Percentiles rank a stretch among this genome's conserved stretches.
Evolutionary conservation across 805 yeast species (phyloP).

Genomic region (Myxozyma vanderwaltii): DNA sequence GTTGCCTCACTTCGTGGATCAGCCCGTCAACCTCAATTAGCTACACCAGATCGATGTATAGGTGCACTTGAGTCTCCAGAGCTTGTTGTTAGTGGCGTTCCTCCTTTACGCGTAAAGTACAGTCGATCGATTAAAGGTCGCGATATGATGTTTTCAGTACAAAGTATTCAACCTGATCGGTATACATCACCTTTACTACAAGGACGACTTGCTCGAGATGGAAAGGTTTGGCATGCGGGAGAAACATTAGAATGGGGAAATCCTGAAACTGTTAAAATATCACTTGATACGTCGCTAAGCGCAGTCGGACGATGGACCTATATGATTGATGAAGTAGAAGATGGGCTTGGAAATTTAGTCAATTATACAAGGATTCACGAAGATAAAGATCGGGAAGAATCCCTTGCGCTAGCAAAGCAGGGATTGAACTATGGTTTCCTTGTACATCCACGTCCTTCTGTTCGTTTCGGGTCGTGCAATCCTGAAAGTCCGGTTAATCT

Average conservation of each 20-base stretch:
- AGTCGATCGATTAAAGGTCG: slow-evolving; percentile 39
- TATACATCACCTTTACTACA: slow-evolving; percentile 36
- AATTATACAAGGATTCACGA: slow-evolving; percentile 35
- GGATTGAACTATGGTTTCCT: slow-evolving; percentile 51
- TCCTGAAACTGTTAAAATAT: slow-evolving; percentile 46
- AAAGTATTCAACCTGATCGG: slow-evolving; percentile 33
- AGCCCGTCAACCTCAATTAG: slow-evolving; percentile 37
- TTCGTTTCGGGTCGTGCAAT: slow-evolving; percentile 46
- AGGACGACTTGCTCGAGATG: slow-evolving; percentile 31
- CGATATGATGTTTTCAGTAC: slow-evolving; percentile 37
- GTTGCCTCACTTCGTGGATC: slow-evolving; percentile 54
- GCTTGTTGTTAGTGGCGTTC: slow-evolving; percentile 69
- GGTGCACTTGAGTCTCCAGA: slow-evolving; percentile 57
- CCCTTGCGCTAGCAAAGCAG: slow-evolving; percentile 42
- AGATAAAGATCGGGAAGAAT: slow-evolving; percentile 33
- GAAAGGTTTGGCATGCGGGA: slow-evolving; percentile 31
- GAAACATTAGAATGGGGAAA: slow-evolving; percentile 43
- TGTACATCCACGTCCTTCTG: slow-evolving; percentile 59
- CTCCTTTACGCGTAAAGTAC: slow-evolving; percentile 69
- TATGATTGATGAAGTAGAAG: slow-evolving; percentile 59
- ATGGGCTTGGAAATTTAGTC: slow-evolving; percentile 66
- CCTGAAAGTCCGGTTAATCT: slow-evolving; percentile 40
- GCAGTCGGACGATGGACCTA: slow-evolving; percentile 59
- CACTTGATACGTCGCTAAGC: slow-evolving; percentile 48
- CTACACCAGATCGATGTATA: slow-evolving; percentile 57